phyloP scores from a whole-genome alignment of 768 basidiomycete genomes.

The Tricholoma flavovirens region DNA sequence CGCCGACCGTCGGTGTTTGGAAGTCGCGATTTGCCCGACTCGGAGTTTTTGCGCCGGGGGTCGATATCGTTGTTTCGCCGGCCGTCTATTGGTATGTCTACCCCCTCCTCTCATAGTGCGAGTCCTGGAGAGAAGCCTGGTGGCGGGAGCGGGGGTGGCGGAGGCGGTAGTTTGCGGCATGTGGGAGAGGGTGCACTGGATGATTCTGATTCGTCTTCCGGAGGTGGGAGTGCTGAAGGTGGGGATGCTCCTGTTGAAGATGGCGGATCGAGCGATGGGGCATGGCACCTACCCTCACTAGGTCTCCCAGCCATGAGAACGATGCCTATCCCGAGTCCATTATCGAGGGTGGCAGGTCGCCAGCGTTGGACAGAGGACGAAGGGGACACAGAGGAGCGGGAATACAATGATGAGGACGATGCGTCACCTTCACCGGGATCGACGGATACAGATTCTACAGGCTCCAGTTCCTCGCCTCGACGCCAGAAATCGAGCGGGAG shows the following conservation, averaged over 20 bases:
- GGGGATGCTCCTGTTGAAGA: slow-evolving; percentile 22
- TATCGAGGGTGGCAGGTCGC: slow-evolving; percentile 52
- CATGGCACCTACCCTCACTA: slow-evolving; percentile 32
- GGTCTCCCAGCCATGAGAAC: slow-evolving; percentile 23
- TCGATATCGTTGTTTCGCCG: slow-evolving; percentile 35
- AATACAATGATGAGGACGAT: slow-evolving; percentile 43
- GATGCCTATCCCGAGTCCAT: slow-evolving; percentile 54
- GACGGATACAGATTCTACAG: slow-evolving; percentile 50
- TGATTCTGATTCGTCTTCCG: slow-evolving; percentile 65
- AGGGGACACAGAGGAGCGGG: slow-evolving; percentile 24
- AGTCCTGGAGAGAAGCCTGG: slow-evolving; percentile 32
- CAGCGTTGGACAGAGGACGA: slow-evolving; percentile 53
- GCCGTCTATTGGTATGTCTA: slow-evolving; percentile 32
- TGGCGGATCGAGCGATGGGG: slow-evolving; percentile 30
- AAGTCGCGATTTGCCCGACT: slow-evolving; percentile 30
- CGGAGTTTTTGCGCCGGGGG: slow-evolving; percentile 27
- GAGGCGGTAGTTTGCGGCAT: slow-evolving; percentile 43
- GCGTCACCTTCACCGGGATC: slow-evolving; percentile 64
- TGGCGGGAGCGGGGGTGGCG: slow-evolving; percentile 12
- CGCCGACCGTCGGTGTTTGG: slow-evolving; percentile 34
- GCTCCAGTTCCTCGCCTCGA: slow-evolving; percentile 26
- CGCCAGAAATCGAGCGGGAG: slow-evolving; percentile 28
- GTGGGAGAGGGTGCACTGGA: slow-evolving; percentile 75
- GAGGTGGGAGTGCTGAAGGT: slow-evolving; percentile 27
- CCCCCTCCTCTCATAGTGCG: slow-evolving; percentile 26